Percentiles rank a stretch among this genome's conserved stretches.
Evolutionary conservation across 257 asterid genomes (phyloP).

Genomic region (Thymus mandschuricus): DNA sequence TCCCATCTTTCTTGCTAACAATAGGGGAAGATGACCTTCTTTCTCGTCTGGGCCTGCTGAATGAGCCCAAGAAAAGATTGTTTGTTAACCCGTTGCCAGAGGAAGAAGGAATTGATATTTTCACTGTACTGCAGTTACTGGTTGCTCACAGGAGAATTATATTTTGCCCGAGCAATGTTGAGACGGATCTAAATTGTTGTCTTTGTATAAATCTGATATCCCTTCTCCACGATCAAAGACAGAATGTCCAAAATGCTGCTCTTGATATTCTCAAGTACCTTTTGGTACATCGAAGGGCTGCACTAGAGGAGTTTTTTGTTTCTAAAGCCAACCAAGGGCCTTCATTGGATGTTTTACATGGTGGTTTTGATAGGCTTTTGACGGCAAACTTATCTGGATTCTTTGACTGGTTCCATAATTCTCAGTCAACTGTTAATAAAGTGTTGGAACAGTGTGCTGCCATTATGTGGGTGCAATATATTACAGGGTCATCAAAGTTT

Average conservation of each 20-base stretch:
- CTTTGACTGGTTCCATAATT: conserved; percentile 78
- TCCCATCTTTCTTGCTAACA: conserved; percentile 84
- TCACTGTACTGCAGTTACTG: conserved; percentile 76
- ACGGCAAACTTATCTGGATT: conserved; percentile 74
- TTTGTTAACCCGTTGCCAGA: conserved; percentile 45
- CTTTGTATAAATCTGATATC: conserved; percentile 84
- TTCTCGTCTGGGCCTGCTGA: conserved; percentile 73
- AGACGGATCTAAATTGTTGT: conserved; percentile 92
- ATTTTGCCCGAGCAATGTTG: conserved; percentile 93
- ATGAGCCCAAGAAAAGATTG: conserved; percentile 65
- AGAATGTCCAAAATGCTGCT: conserved; percentile 73
- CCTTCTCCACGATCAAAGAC: conserved; percentile 78
- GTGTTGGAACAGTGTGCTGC: conserved; percentile 92
- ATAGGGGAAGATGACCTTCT: conserved; percentile 92
- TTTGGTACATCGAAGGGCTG: conserved; percentile 87
- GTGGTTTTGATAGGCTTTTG: conserved; percentile 93
- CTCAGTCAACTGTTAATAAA: conserved; percentile 65
- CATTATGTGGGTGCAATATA: conserved; percentile 95
- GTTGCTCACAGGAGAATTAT: conserved; percentile 86
- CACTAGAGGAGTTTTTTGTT: conserved; percentile 91
- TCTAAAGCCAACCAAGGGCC: conserved; percentile 88
- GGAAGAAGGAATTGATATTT: conserved; percentile 74
- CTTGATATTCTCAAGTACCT: conserved; percentile 93
- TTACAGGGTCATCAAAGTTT: conserved; percentile 88
- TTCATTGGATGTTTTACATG: conserved; percentile 75